These are phyloP conservation scores for Biancaea sappan DNA, from an alignment of 306 rosid species.

Conservation along the genomic window DNA sequence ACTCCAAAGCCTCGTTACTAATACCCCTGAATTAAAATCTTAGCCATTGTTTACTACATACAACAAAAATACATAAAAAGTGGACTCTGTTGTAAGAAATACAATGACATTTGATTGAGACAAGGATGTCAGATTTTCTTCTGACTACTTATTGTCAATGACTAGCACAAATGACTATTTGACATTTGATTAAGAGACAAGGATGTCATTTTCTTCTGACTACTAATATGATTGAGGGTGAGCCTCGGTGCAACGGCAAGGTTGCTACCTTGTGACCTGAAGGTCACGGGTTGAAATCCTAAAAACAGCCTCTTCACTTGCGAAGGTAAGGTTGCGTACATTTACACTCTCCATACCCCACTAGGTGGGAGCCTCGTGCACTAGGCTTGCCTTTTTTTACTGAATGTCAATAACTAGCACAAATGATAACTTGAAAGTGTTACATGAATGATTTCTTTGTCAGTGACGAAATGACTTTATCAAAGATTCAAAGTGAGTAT, in stretches of 20 bases:
- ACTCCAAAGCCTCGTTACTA: constrained; percentile 80
- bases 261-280: too few relatives aligned
- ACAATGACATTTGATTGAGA: constrained; percentile 1
- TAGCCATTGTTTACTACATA: not conserved
- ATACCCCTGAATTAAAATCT: constrained; percentile 66
- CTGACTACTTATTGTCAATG: not conserved
- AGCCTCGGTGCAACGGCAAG: too few relatives aligned
- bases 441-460: constrained; percentile 3
- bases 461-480: not conserved
- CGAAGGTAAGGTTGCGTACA: too few relatives aligned
- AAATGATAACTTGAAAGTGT: not conserved
- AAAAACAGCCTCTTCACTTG: too few relatives aligned
- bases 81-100: not conserved
- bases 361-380: too few relatives aligned
- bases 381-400: too few relatives aligned
- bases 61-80: not conserved
- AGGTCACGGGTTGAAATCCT: too few relatives aligned
- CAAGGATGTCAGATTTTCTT: constrained; percentile 3
- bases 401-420: too few relatives aligned
- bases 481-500: constrained; percentile 16
- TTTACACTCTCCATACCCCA: too few relatives aligned
- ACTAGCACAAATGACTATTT: constrained; percentile 5
- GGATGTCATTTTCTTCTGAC: too few relatives aligned
- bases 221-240: too few relatives aligned
- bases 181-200: too few relatives aligned